phyloP scores from a whole-genome alignment of 2,329 filamentous ascomycete species.

The Coniochaeta ligniaria region DNA sequence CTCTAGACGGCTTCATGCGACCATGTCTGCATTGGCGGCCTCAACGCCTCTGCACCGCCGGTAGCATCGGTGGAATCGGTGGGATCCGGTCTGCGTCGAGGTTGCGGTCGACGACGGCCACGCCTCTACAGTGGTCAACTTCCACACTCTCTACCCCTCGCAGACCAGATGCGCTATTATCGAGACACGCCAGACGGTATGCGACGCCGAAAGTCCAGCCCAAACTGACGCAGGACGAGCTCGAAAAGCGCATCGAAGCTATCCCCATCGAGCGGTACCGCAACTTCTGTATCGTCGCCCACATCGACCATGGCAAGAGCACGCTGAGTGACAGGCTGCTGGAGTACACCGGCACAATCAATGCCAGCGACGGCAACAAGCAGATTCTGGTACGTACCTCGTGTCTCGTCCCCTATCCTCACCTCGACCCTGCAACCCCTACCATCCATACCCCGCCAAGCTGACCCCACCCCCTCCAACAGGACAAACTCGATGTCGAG shows the following conservation, averaged over 20 bases:
- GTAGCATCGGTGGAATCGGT: neutral
- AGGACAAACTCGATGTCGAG: constrained; percentile 94
- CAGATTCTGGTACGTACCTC: constrained; percentile 60
- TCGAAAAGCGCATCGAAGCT: constrained; percentile 57
- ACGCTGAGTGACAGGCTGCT: constrained; percentile 88
- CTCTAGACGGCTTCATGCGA: constrained; percentile 20
- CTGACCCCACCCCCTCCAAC: neutral
- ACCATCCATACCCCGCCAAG: neutral
- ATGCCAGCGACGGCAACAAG: constrained; percentile 74
- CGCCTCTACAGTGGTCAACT: neutral
- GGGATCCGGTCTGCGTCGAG: neutral
- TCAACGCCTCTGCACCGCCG: constrained; percentile 3
- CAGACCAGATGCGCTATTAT: neutral
- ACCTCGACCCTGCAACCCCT: neutral
- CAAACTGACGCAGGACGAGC: constrained; percentile 22
- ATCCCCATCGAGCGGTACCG: constrained; percentile 76
- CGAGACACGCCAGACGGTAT: neutral
- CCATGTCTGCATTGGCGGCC: constrained; percentile 22
- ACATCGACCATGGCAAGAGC: constrained; percentile 98
- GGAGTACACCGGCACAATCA: constrained; percentile 89
- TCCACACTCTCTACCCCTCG: neutral
- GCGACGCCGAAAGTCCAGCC: neutral
- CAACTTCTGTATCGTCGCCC: constrained; percentile 98
- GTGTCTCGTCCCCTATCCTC: no score
- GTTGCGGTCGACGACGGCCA: neutral